Percentiles rank a stretch among this genome's conserved stretches.
These are phyloP conservation scores for Geotrichum bryndzae DNA, from an alignment of 1,139 yeast species.

Conservation along the genomic window DNA sequence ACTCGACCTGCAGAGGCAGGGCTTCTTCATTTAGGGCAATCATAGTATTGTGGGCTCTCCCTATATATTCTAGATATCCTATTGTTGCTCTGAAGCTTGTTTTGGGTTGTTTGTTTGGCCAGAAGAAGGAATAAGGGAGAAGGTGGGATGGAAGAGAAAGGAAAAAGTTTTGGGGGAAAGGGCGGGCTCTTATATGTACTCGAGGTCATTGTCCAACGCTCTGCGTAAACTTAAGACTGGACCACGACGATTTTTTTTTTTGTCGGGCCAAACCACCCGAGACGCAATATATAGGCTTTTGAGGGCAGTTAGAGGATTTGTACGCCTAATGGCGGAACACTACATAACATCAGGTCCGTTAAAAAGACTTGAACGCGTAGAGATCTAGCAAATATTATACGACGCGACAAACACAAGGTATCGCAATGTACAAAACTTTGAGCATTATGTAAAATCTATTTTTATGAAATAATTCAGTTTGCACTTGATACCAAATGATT, in stretches of 20 bases:
- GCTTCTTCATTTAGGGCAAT: neutral
- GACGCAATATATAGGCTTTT: too few relatives aligned
- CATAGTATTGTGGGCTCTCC: neutral
- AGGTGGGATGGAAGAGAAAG: constrained; percentile 11
- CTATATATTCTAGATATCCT: neutral
- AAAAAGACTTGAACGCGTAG: neutral
- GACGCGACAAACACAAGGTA: neutral
- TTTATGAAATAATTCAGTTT: too few relatives aligned
- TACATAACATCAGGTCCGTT: neutral
- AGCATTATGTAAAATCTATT: too few relatives aligned
- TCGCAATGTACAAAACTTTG: neutral
- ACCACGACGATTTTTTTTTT: neutral
- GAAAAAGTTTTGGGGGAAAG: constrained; percentile 8
- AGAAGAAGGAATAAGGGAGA: neutral
- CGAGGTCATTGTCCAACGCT: constrained; percentile 1
- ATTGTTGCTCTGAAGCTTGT: neutral
- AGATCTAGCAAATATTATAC: neutral
- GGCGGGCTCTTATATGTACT: constrained; percentile 2
- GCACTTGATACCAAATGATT: too few relatives aligned
- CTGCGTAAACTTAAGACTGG: constrained; percentile 13
- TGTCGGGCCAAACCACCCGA: neutral
- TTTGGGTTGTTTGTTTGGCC: neutral
- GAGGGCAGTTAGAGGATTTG: neutral
- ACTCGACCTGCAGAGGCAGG: neutral
- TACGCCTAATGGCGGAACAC: neutral